Evolutionary conservation across 164 flowering plant genomes (phyloP).

Genomic region (Tinospora cordifolia): DNA sequence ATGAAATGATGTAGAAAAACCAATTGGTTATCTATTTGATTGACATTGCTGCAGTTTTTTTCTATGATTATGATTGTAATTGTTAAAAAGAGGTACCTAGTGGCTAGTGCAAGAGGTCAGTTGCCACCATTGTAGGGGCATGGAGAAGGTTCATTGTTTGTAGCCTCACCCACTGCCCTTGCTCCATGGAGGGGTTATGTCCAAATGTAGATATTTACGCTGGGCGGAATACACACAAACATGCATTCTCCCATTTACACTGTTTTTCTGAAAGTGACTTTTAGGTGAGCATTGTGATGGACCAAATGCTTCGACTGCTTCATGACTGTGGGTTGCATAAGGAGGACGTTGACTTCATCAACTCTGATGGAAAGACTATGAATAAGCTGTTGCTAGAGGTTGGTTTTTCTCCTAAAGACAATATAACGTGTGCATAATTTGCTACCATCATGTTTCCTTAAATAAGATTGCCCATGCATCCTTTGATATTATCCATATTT

Average conservation of each 20-base stretch:
- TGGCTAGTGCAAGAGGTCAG: too few species aligned
- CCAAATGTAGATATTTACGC: too few species aligned
- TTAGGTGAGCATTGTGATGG: constrained; percentile 94
- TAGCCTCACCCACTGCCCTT: too few species aligned
- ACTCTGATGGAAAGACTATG: constrained; percentile 87
- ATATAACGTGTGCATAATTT: background rate
- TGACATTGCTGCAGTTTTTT: too few species aligned
- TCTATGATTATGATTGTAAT: too few species aligned
- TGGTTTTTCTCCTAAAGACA: constrained; percentile 9
- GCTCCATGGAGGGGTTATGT: too few species aligned
- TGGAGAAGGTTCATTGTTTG: too few species aligned
- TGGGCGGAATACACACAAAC: too few species aligned
- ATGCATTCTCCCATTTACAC: background rate
- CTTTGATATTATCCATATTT: background rate
- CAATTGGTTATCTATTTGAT: too few species aligned
- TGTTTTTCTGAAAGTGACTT: constrained; percentile 7
- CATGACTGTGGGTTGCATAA: constrained; percentile 72
- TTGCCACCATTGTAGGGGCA: too few species aligned
- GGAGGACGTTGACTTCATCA: constrained; percentile 92
- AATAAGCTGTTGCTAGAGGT: constrained; percentile 84
- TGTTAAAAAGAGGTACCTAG: too few species aligned
- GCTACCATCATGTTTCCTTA: background rate
- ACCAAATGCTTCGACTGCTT: constrained; percentile 89
- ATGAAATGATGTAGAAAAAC: too few species aligned
- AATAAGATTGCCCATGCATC: background rate